Base-by-base conservation (phyloP, 768 basidiomycete species). In the Gloeopeniophorella convolvens region DNA sequence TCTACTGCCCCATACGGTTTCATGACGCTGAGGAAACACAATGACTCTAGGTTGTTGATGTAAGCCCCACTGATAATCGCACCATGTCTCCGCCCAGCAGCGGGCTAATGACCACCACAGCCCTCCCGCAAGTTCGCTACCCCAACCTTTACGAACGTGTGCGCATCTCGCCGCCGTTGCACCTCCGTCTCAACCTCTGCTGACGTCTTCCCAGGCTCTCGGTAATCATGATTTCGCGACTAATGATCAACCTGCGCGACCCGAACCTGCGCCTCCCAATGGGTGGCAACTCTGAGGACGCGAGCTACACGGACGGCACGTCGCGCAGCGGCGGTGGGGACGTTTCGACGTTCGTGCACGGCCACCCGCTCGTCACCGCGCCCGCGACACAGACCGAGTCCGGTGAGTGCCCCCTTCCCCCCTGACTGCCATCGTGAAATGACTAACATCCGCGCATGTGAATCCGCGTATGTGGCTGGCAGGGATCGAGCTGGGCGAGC, bases 201-300 rank as follows among this genome's bases (percentile, higher is more conserved):
- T n/a, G 10, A 21, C 16, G 16, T 1, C 6, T 30, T 3, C 11
- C 39, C 34, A 55, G 54, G 28, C 5, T 55, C n/a, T 52, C 40
- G 1, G 45, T 55, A 18, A 30, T 53, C 26, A 41, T 55, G 54
- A 12, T 55, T 27, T 39, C 54, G 5, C 50, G 54, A 11, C 40
- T 55, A 20, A 55, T 55, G 54, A 34, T 55, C 32, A 52, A 47
- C n/a, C 21, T 55, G 31, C 50, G 44, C 37, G 54, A 55, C 16
- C 50, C 54, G 35, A 35, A 16, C 5, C 28, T 55, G 15, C 16
- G 12, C 15, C 15, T 12, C 10, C 11, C 37, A 12, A 23, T 11
- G 13, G 40, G 24, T n/a, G 0, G 12, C 13, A 8, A 12, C n/a
- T 13, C 33, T 34, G 33, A 34, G 13, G 15, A 31, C 21, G 12